A percentile compares a stretch with the other conserved stretches of the same genome.
These are phyloP conservation scores for Cupressus sempervirens DNA, from an alignment of 75 land plant genomes.

Conservation along the genomic window DNA sequence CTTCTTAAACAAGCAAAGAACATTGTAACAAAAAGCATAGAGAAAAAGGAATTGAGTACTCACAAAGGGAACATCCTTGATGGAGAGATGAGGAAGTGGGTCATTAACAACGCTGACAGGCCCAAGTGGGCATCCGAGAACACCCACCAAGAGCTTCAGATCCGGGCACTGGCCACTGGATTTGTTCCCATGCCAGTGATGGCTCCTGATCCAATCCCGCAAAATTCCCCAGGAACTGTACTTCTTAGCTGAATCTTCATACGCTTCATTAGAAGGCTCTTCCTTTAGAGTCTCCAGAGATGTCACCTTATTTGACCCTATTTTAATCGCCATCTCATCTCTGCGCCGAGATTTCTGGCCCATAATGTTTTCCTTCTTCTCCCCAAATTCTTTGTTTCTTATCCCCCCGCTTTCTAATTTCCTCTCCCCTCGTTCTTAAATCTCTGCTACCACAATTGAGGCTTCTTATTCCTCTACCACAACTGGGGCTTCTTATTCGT, in stretches of 20 bases:
- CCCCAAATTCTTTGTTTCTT: neutral
- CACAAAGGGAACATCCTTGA: slow-evolving; percentile 53
- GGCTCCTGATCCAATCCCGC: slow-evolving; percentile 28
- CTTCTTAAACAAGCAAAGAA: no score
- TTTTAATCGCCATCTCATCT: slow-evolving; percentile 14
- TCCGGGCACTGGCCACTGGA: slow-evolving; percentile 31
- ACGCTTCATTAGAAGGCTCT: slow-evolving; percentile 36
- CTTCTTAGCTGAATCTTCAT: slow-evolving; percentile 32
- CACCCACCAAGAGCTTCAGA: slow-evolving; percentile 61
- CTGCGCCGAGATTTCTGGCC: slow-evolving; percentile 11
- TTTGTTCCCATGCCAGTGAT: neutral
- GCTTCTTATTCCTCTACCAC: no score
- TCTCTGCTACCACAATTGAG: no score
- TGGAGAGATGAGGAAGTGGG: slow-evolving; percentile 20
- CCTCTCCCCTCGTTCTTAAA: no score
- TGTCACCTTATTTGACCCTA: neutral
- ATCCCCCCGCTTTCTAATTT: no score
- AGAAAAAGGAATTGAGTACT: neutral
- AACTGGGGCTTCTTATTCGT: no score
- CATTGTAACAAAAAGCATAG: neutral
- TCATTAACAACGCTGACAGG: slow-evolving; percentile 37
- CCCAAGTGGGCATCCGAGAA: slow-evolving; percentile 76
- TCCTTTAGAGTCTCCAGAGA: slow-evolving; percentile 42
- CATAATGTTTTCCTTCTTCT: slow-evolving; percentile 3
- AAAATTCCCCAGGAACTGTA: slow-evolving; percentile 49